Conservation (phyloP, 441 rosid species). For the Bocquillonia castaneifolia region DNA sequence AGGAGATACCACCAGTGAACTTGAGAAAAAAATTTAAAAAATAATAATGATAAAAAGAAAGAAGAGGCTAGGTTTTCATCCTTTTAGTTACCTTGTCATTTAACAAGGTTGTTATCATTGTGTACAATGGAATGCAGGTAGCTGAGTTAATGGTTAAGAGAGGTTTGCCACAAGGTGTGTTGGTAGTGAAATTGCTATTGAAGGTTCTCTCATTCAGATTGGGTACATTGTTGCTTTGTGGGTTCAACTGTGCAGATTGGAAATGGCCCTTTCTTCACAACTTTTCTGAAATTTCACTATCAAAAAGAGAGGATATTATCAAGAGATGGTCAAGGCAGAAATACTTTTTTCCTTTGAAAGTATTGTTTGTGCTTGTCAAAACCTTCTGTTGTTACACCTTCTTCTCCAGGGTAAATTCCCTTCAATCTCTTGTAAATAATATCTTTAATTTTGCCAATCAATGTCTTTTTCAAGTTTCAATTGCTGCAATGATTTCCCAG, state of each 20-base stretch:
- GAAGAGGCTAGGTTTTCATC: background rate
- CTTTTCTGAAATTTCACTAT: constrained; percentile 55
- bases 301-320: constrained; percentile 50
- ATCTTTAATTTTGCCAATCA: too few species aligned
- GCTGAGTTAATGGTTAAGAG: constrained; percentile 51
- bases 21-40: too few species aligned
- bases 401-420: constrained; percentile 73
- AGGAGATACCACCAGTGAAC: too few species aligned
- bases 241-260: constrained; percentile 48
- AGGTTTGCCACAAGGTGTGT: constrained; percentile 36
- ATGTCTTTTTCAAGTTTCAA: too few species aligned
- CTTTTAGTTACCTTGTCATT: background rate
- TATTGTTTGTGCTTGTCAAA: constrained; percentile 46
- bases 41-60: too few species aligned
- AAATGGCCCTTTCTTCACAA: constrained; percentile 65
- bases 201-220: constrained; percentile 55
- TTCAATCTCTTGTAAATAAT: too few species aligned
- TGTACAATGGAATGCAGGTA: constrained; percentile 42
- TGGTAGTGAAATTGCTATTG: constrained; percentile 37
- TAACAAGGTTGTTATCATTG: too few species aligned
- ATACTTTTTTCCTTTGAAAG: constrained; percentile 40
- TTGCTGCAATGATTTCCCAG: too few species aligned
- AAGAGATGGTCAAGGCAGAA: constrained; percentile 49
- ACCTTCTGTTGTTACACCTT: constrained; percentile 42
- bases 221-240: constrained; percentile 72